Base-by-base conservation (phyloP, 306 rosid species). In the Fragaria nilgerrensis region DNA sequence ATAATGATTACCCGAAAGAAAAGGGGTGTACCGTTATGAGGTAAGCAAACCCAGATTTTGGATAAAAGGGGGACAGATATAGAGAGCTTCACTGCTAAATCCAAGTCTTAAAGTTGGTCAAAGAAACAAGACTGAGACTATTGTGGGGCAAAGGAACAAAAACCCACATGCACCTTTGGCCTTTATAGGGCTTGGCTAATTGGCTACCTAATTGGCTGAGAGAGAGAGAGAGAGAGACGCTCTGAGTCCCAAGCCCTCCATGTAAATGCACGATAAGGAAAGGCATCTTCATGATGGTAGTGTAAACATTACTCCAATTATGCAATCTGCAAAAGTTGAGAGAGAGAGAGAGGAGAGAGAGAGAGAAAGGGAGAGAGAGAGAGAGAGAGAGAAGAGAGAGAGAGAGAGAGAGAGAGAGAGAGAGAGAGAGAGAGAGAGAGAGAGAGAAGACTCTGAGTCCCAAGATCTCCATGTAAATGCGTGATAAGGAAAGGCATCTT, bases 1-100 rank as follows among this genome's bases (percentile, higher is more conserved):
- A 94, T 90, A 8, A 37, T 37, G 88, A 94, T 94, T 94, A 94
- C 96, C 93, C 93, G 84, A 76, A 89, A 90, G 98, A 92, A 93
- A 90, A 92, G 89, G 89, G 59, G 86, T 73, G 89, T 86, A 85
- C 86, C 90, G 48, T 78, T 79, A 85, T 93, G 92, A 91, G 93
- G 91, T 89, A 91, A 91, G 96, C 93, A 74, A 64, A 64, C 79
- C 82, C 87, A 73, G 75, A 78, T 80, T 81, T 82, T 75, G 73
- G 84, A 82, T 82, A 63, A 87, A 75, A 71, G 67, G 78, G 78
- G 75, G 78, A 83, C 70, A 80, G 64, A 5, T 37, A 77, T 59
- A 67, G 49, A 59, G 58, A 59, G 66, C 48, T 79, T 75, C 78
- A 78, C 81, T 79, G 80, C 47, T 76, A 90, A 81, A 87, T 81